These are phyloP conservation scores for Aspergillus sp. DNA, from an alignment of 2,329 filamentous ascomycete genomes.

Conservation along the genomic window DNA sequence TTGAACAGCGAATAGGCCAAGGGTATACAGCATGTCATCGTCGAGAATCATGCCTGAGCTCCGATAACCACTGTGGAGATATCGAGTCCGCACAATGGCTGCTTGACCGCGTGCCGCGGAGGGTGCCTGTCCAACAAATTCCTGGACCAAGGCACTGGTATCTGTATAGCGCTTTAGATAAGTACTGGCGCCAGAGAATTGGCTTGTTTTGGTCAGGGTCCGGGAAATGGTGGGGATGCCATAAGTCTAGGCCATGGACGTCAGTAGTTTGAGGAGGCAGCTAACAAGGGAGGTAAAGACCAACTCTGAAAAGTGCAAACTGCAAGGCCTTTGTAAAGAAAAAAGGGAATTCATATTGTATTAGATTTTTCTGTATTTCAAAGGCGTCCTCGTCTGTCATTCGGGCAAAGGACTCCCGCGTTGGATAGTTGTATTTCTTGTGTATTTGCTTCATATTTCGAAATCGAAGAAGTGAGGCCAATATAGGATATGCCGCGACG, in stretches of 20 bases:
- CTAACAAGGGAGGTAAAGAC: not conserved
- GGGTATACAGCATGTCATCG: slow-evolving; percentile 65
- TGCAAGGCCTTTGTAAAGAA: slow-evolving; percentile 53
- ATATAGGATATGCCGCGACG: slow-evolving; percentile 27
- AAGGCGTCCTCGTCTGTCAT: slow-evolving; percentile 58
- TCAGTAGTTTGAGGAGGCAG: not conserved
- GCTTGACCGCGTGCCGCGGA: slow-evolving; percentile 46
- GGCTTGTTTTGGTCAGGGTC: slow-evolving; percentile 50
- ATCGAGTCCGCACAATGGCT: slow-evolving; percentile 65
- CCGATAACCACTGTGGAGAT: slow-evolving; percentile 59
- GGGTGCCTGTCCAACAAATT: slow-evolving; percentile 48
- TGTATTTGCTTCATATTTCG: slow-evolving; percentile 39
- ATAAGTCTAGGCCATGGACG: slow-evolving; percentile 47
- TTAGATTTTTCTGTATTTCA: slow-evolving; percentile 48
- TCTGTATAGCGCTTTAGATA: slow-evolving; percentile 56
- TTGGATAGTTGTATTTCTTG: slow-evolving; percentile 46
- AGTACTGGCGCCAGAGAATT: slow-evolving; percentile 48
- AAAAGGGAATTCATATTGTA: slow-evolving; percentile 57
- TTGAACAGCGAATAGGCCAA: slow-evolving; percentile 65
- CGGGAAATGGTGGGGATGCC: slow-evolving; percentile 57
- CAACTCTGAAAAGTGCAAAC: slow-evolving; percentile 60
- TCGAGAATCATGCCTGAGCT: slow-evolving; percentile 60
- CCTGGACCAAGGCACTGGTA: slow-evolving; percentile 51
- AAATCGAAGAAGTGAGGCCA: slow-evolving; percentile 32
- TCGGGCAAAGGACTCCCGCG: slow-evolving; percentile 45